phyloP scores from a whole-genome alignment of 2,329 filamentous ascomycete genomes.

The Penicillium sclerotiorum region DNA sequence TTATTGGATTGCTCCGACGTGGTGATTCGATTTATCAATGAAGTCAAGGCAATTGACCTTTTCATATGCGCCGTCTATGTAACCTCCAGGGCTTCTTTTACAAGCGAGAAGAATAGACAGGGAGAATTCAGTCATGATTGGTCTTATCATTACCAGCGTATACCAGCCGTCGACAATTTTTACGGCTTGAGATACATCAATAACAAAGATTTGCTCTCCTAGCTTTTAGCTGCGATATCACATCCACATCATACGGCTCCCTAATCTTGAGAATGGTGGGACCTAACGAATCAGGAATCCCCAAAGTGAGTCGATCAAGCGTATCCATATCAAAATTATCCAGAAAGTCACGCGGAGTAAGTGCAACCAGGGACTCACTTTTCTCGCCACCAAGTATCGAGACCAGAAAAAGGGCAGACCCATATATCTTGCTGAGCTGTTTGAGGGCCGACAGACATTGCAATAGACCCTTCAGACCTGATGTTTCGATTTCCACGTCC shows the following conservation, averaged over 20 bases:
- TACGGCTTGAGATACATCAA: too few species aligned
- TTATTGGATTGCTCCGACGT: slow-evolving; percentile 19
- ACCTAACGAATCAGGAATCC: not conserved
- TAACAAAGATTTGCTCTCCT: slow-evolving; percentile 3
- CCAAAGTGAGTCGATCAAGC: slow-evolving; percentile 7
- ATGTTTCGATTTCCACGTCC: not conserved
- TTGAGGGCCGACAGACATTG: slow-evolving; percentile 8
- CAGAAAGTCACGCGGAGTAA: slow-evolving; percentile 7
- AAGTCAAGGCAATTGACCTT: too few species aligned
- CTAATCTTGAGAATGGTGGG: slow-evolving; percentile 9
- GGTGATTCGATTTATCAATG: too few species aligned
- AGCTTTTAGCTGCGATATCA: slow-evolving; percentile 9
- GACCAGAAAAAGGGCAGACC: slow-evolving; percentile 5
- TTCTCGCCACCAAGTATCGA: not conserved
- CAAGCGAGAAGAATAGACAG: too few species aligned
- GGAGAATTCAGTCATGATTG: too few species aligned
- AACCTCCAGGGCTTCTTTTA: too few species aligned
- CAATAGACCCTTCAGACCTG: slow-evolving; percentile 2
- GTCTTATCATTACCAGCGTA: too few species aligned
- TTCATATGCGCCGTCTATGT: too few species aligned
- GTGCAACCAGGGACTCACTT: not conserved
- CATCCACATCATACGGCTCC: slow-evolving; percentile 15
- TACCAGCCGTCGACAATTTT: too few species aligned
- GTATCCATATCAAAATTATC: slow-evolving; percentile 11
- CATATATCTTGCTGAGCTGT: slow-evolving; percentile 6